These are phyloP conservation scores for Testicularia cyperi DNA, from an alignment of 1,284 basidiomycete species.

Conservation along the genomic window DNA sequence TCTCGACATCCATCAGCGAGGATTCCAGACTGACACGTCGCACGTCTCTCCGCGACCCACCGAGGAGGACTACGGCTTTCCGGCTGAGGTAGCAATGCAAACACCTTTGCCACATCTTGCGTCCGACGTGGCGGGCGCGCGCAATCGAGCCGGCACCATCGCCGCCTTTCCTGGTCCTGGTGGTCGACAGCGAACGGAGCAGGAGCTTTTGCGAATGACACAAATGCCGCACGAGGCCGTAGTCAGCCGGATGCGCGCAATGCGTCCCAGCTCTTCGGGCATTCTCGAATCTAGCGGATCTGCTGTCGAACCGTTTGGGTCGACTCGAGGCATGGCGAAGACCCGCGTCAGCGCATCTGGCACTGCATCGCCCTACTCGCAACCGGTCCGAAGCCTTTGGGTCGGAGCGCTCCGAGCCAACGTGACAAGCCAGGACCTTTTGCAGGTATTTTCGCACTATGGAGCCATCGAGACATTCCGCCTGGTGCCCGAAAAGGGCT, in stretches of 20 bases:
- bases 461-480: conserved; percentile 93
- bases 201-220: conserved; percentile 45
- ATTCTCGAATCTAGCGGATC: conserved; percentile 8
- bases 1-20: conserved; percentile 12
- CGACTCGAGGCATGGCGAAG: conserved; percentile 8
- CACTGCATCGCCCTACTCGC: conserved; percentile 64
- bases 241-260: background rate
- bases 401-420: conserved; percentile 93
- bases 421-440: conserved; percentile 89
- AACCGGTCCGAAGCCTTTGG: conserved; percentile 92
- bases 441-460: conserved; percentile 90
- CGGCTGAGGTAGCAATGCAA: too few species aligned
- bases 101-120: too few species aligned
- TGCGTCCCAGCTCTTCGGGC: conserved; percentile 15
- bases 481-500: conserved; percentile 95
- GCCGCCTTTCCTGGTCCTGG: conserved; percentile 52
- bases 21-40: conserved; percentile 2
- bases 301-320: conserved; percentile 3
- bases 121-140: conserved; percentile 12
- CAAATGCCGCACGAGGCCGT: conserved; percentile 19
- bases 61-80: too few species aligned
- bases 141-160: conserved; percentile 53
- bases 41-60: background rate
- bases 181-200: conserved; percentile 45
- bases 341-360: conserved; percentile 7